Base-by-base conservation (phyloP, 2,329 filamentous ascomycete genomes). In the Aspergillus pseudoterreus region DNA sequence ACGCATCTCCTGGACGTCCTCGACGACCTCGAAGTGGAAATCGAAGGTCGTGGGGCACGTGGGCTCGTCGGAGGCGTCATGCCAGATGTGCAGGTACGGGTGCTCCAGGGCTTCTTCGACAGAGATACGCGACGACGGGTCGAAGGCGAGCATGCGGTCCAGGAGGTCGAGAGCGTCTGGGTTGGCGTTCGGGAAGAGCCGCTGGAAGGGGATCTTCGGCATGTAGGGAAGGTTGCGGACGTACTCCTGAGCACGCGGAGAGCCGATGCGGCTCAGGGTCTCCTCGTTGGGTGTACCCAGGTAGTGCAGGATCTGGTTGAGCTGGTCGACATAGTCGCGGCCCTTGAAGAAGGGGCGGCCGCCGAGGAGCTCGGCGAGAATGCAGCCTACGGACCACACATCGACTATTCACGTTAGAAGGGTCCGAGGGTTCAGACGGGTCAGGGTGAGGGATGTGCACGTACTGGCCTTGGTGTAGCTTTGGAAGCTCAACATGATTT, bases 401-500 rank as follows among this genome's bases (percentile, higher is more conserved):
- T 99, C 94, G 74, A 99, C 92, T 97, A 49, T 65, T 44, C 56
- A n/a, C 49, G 36, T 51, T 32, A 50, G 39, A 22, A 55, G 43
- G 54, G 44, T 47, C 33, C 42, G 39, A 55, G 43, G 54, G 44
- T 47, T 32, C 43, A 41, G 38, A 33, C 8, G 43, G 38, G 43
- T 38, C 44, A 8, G 38, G n/a, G 24, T 19, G 58, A 46, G 27
- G 9, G 38, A 4, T 19, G 51, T 36, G 17, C 9, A 92, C 92
- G 51, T 84, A 97, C 94, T 99, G 63, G 94, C 94, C 90, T 99
- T 99, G 66, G 94, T 99, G 75, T 99, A 99, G 78, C 91, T 96
- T 75, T 97, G 92, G 83, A 99, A 99, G 78, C 91, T 96, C 73
- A 99, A 78, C 94, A 99, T 99, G 64, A 99, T 99, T 74, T 99